These are phyloP conservation scores for Phytophthora uliginosa DNA, from an alignment of 352 stramenopile species.

Conservation along the genomic window DNA sequence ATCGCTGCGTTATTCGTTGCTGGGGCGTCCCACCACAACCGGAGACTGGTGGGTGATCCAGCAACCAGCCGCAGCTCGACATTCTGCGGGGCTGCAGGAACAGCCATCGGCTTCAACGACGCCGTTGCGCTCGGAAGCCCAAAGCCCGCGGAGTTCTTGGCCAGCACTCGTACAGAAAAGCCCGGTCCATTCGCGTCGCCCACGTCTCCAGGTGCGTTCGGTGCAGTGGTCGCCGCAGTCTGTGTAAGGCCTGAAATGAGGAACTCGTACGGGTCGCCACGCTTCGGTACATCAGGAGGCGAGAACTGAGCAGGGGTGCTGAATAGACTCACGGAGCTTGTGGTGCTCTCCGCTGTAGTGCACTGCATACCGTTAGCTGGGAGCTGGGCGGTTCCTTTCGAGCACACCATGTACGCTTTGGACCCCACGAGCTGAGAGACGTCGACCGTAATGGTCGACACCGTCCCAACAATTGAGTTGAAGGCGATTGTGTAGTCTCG, in stretches of 20 bases:
- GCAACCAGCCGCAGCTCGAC: constrained; percentile 87
- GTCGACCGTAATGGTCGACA: constrained; percentile 51
- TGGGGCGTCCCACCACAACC: constrained; percentile 91
- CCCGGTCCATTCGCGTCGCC: constrained; percentile 49
- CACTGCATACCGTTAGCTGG: constrained; percentile 57
- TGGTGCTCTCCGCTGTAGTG: constrained; percentile 50
- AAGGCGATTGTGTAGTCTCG: constrained; percentile 72
- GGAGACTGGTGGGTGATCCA: constrained; percentile 68
- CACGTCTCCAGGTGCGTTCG: constrained; percentile 42
- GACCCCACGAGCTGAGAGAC: constrained; percentile 45
- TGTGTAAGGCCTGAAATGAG: constrained; percentile 65
- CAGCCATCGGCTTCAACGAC: constrained; percentile 90
- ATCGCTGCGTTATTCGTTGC: constrained; percentile 81
- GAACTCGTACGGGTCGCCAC: constrained; percentile 60
- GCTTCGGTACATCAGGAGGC: constrained; percentile 56
- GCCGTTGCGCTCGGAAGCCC: constrained; percentile 62
- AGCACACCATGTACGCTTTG: constrained; percentile 59
- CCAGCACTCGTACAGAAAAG: constrained; percentile 73
- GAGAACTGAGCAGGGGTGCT: constrained; percentile 40
- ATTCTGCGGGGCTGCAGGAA: constrained; percentile 76
- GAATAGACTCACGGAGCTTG: constrained; percentile 44
- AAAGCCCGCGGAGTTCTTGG: constrained; percentile 73
- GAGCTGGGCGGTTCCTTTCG: constrained; percentile 37
- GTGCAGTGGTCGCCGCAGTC: constrained; percentile 33
- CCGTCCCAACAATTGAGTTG: constrained; percentile 43